Conservation (phyloP, 2,329 filamentous ascomycete species). For the Colletotrichum spaethianum region DNA sequence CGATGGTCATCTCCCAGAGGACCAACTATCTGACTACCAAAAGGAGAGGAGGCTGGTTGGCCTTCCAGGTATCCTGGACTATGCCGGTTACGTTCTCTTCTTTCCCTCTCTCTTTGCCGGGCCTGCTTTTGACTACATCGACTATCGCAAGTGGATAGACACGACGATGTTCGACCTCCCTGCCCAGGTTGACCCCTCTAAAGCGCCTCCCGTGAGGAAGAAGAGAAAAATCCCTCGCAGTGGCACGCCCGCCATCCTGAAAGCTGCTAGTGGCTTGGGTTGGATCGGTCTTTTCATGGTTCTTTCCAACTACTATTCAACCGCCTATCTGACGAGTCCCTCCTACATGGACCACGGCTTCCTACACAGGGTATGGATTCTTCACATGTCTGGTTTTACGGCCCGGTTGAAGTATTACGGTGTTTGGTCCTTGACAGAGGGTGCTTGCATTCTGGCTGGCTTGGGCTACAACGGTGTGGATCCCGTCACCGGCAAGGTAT, state of each 20-base stretch:
- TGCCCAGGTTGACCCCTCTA: slow-evolving; percentile 83
- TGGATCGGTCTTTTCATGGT: slow-evolving; percentile 88
- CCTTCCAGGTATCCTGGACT: slow-evolving; percentile 85
- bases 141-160: slow-evolving; percentile 93
- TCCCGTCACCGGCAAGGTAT: slow-evolving; percentile 84
- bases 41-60: slow-evolving; percentile 83
- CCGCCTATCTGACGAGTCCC: slow-evolving; percentile 74
- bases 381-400: slow-evolving; percentile 88
- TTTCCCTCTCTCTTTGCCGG: slow-evolving; percentile 93
- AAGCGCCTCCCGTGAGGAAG: slow-evolving; percentile 88
- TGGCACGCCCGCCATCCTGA: slow-evolving; percentile 85
- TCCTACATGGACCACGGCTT: slow-evolving; percentile 78
- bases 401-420: slow-evolving; percentile 95
- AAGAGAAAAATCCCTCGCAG: slow-evolving; percentile 94
- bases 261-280: slow-evolving; percentile 78
- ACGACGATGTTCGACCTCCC: slow-evolving; percentile 95
- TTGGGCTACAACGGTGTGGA: slow-evolving; percentile 96
- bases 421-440: slow-evolving; percentile 94
- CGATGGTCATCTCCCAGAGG: slow-evolving; percentile 85
- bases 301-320: slow-evolving; percentile 77
- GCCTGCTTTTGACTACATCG: slow-evolving; percentile 93
- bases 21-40: slow-evolving; percentile 88
- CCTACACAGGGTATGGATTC: slow-evolving; percentile 79
- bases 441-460: slow-evolving; percentile 92
- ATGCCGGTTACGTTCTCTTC: slow-evolving; percentile 91